Evolutionary conservation across 257 asterid species (phyloP).

Genomic region (Cynanchum wilfordii): DNA sequence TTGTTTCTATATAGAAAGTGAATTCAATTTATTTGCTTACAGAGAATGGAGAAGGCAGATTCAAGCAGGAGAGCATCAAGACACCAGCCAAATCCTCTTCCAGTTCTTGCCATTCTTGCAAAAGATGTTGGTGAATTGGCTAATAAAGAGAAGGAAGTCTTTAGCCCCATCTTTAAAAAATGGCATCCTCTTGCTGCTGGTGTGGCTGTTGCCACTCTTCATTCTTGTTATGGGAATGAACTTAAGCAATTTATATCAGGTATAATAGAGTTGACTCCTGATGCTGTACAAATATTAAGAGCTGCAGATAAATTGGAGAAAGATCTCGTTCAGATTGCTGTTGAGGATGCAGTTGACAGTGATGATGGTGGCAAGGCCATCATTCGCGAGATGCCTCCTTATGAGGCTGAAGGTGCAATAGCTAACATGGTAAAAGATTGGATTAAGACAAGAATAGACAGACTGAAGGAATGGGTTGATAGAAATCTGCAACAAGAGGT

Average conservation of each 20-base stretch:
- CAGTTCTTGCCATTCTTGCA: conserved; percentile 89
- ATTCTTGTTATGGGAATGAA: conserved; percentile 88
- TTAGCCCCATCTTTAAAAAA: conserved; percentile 82
- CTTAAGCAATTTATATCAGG: conserved; percentile 84
- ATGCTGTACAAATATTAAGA: conserved; percentile 86
- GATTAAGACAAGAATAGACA: conserved; percentile 85
- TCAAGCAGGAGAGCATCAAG: conserved; percentile 90
- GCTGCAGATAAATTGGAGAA: conserved; percentile 96
- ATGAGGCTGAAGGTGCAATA: conserved; percentile 88
- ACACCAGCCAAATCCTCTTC: conserved; percentile 84
- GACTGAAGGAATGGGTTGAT: conserved; percentile 87
- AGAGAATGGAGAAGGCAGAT: conserved; percentile 97
- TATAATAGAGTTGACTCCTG: conserved; percentile 88
- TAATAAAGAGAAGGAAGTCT: conserved; percentile 59
- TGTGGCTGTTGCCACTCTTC: conserved; percentile 95
- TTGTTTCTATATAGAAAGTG: not conserved
- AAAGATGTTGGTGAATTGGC: conserved; percentile 94
- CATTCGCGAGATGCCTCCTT: conserved; percentile 99
- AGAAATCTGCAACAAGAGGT: conserved; percentile 99
- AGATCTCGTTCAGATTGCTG: conserved; percentile 93
- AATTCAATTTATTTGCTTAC: conserved; percentile 24
- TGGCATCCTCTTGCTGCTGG: conserved; percentile 99
- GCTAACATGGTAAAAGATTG: conserved; percentile 83
- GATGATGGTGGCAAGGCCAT: conserved; percentile 99
- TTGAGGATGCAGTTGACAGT: conserved; percentile 95